phyloP scores from a whole-genome alignment of 192 early-diverging fungal species.

The Coemansia sp. region DNA sequence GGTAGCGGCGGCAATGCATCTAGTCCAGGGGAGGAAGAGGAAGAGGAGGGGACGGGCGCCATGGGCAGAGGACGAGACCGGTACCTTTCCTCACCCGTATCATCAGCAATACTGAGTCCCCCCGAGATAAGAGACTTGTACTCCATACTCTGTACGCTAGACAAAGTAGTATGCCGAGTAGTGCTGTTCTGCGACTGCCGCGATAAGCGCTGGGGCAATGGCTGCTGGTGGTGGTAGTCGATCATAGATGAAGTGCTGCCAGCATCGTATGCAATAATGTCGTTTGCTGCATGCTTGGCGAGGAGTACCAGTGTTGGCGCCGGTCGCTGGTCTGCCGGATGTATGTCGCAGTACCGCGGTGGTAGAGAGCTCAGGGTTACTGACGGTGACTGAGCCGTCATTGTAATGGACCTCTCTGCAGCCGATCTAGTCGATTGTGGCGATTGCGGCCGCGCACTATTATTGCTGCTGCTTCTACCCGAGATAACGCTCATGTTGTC shows the following conservation, averaged over 20 bases:
- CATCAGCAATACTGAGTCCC: constrained; percentile 9
- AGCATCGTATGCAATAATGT: neutral
- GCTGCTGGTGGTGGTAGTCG: no score
- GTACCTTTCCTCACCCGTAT: constrained; percentile 23
- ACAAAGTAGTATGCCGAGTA: constrained; percentile 18
- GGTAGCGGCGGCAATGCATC: constrained; percentile 35
- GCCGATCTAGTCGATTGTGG: constrained; percentile 14
- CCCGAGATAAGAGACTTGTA: constrained; percentile 20
- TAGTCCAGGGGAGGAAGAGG: neutral
- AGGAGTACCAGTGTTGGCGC: constrained; percentile 23
- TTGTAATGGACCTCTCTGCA: neutral
- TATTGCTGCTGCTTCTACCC: constrained; percentile 24
- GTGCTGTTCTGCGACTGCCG: constrained; percentile 19
- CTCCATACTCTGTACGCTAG: constrained; percentile 27
- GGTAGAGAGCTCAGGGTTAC: constrained; percentile 32
- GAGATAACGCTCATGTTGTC: constrained; percentile 27
- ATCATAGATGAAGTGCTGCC: neutral
- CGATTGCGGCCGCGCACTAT: constrained; percentile 15
- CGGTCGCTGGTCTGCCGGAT: constrained; percentile 31
- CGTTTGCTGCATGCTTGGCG: constrained; percentile 24
- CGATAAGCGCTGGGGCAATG: constrained; percentile 5
- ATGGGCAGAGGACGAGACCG: constrained; percentile 32
- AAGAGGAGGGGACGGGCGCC: no score
- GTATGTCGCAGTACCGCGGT: constrained; percentile 45
- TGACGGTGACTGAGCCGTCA: neutral